These are phyloP conservation scores for Anthracocystis walkeri DNA, from an alignment of 1,284 basidiomycete species.

Conservation along the genomic window DNA sequence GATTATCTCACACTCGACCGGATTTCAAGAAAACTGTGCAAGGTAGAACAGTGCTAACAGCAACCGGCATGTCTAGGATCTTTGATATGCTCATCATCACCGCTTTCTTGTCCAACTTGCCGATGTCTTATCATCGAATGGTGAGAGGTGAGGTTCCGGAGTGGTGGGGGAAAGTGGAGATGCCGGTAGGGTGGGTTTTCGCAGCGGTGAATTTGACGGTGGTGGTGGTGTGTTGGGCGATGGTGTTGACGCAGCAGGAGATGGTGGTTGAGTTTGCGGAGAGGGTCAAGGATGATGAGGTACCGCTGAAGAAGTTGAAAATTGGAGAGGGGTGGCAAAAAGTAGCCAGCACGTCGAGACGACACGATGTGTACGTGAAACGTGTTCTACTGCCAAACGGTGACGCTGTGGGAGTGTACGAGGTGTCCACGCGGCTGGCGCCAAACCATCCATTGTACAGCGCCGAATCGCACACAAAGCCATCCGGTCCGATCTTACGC, in stretches of 20 bases:
- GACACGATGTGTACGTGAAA: conserved; percentile 26
- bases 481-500: conserved; percentile 18
- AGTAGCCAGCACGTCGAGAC: conserved; percentile 16
- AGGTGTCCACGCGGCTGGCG: conserved; percentile 14
- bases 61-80: conserved; percentile 21
- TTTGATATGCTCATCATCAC: conserved; percentile 10
- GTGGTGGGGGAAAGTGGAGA: not conserved
- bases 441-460: conserved; percentile 23
- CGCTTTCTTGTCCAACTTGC: conserved; percentile 13
- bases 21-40: not conserved
- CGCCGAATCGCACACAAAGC: not conserved
- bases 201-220: conserved; percentile 20
- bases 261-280: conserved; percentile 16
- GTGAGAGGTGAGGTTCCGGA: not conserved
- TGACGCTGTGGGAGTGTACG: conserved; percentile 6
- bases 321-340: conserved; percentile 11
- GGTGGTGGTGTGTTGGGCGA: conserved; percentile 16
- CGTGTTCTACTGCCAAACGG: not conserved
- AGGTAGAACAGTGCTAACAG: conserved; percentile 8
- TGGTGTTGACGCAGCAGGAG: conserved; percentile 22
- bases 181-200: conserved; percentile 16
- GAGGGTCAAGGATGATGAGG: not conserved
- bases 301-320: conserved; percentile 8
- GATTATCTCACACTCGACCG: not conserved
- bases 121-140: conserved; percentile 1